phyloP scores from a whole-genome alignment of 2,329 filamentous ascomycete genomes.

The Beauveria rudraprayagi region DNA sequence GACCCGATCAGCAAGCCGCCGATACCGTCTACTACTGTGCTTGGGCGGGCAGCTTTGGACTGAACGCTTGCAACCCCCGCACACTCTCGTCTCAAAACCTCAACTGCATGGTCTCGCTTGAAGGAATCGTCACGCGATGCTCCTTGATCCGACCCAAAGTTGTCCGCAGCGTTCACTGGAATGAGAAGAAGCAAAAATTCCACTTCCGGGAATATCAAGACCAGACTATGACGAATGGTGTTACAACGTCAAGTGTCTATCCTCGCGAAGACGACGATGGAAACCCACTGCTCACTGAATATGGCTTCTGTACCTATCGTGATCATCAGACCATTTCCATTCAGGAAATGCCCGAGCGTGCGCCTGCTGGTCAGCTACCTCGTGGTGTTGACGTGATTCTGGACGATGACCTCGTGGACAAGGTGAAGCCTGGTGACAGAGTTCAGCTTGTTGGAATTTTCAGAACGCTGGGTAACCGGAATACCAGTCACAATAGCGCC shows the following conservation, averaged over 20 bases:
- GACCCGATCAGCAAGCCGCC: slow-evolving; percentile 65
- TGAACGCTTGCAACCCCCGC: slow-evolving; percentile 88
- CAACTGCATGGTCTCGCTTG: slow-evolving; percentile 94
- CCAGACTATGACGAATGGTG: slow-evolving; percentile 93
- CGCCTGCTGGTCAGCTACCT: slow-evolving; percentile 89
- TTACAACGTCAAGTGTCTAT: slow-evolving; percentile 85
- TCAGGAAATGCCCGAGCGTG: slow-evolving; percentile 97
- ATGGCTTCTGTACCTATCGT: slow-evolving; percentile 89
- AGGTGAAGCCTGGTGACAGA: slow-evolving; percentile 88
- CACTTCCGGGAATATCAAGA: slow-evolving; percentile 87
- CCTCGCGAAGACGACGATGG: slow-evolving; percentile 89
- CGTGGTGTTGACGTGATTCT: slow-evolving; percentile 93
- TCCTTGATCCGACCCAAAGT: slow-evolving; percentile 93
- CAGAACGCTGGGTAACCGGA: slow-evolving; percentile 87
- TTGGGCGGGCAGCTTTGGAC: slow-evolving; percentile 92
- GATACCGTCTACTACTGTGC: slow-evolving; percentile 92
- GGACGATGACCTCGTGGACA: slow-evolving; percentile 93
- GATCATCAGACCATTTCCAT: slow-evolving; percentile 98
- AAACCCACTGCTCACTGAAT: slow-evolving; percentile 88
- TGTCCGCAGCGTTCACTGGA: slow-evolving; percentile 97
- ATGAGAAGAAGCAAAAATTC: slow-evolving; percentile 78
- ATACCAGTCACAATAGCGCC: slow-evolving; percentile 81
- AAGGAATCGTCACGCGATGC: slow-evolving; percentile 95
- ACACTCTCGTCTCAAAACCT: slow-evolving; percentile 83
- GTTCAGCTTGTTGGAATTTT: slow-evolving; percentile 97